Percentiles rank a stretch among this genome's conserved stretches.
These are phyloP conservation scores for Leishmania aethiopica DNA, from an alignment of 208 protist genomes.

Conservation along the genomic window DNA sequence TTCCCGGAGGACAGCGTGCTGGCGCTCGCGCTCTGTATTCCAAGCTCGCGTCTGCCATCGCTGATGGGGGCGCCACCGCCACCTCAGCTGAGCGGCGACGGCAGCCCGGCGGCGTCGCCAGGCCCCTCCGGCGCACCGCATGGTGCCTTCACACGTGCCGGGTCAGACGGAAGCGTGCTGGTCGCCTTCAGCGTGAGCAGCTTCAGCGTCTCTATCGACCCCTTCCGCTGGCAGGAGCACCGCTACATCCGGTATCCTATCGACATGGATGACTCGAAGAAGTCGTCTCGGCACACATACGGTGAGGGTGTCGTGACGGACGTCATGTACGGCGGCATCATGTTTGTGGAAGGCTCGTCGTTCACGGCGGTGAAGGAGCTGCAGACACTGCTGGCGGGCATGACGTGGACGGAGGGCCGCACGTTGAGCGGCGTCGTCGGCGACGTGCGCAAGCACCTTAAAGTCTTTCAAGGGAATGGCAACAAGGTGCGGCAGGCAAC, in stretches of 20 bases:
- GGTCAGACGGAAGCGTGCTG: slow-evolving; percentile 15
- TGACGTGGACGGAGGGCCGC: slow-evolving; percentile 47
- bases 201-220: slow-evolving; percentile 81
- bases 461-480: slow-evolving; percentile 9
- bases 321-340: slow-evolving; percentile 85
- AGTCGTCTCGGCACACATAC: slow-evolving; percentile 34
- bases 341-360: slow-evolving; percentile 66
- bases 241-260: slow-evolving; percentile 55
- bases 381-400: slow-evolving; percentile 40
- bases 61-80: slow-evolving; percentile 16
- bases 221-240: slow-evolving; percentile 55
- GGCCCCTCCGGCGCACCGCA: neutral
- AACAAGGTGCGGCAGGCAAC: slow-evolving; percentile 8
- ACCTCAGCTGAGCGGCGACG: neutral
- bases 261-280: slow-evolving; percentile 47
- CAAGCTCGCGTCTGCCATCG: slow-evolving; percentile 19
- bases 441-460: slow-evolving; percentile 48
- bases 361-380: slow-evolving; percentile 39
- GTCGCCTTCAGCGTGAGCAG: slow-evolving; percentile 55
- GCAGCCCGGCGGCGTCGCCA: neutral
- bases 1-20: slow-evolving; percentile 52
- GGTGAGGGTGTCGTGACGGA: slow-evolving; percentile 87
- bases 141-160: neutral
- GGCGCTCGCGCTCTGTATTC: slow-evolving; percentile 38
- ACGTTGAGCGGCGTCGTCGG: slow-evolving; percentile 33